These are phyloP conservation scores for Chalciporus piperatoides DNA, from an alignment of 1,284 basidiomycete genomes.

Conservation along the genomic window DNA sequence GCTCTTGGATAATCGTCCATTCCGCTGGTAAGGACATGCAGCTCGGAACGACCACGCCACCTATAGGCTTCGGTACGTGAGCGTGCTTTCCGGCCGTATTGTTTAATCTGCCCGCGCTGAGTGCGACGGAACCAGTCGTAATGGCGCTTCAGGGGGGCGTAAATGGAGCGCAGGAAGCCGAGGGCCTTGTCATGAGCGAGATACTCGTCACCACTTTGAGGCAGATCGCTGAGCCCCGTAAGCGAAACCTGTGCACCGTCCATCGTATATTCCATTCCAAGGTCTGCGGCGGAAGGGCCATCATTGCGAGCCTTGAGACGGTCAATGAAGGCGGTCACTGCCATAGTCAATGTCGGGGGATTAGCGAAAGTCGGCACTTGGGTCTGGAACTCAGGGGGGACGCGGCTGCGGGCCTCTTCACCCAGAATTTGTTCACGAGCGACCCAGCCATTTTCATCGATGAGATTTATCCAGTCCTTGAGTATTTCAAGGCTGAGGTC, in stretches of 20 bases:
- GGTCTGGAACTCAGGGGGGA: conserved; percentile 84
- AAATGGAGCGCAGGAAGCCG: conserved; percentile 74
- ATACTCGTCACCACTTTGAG: conserved; percentile 43
- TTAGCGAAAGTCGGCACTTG: conserved; percentile 94
- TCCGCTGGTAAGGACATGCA: conserved; percentile 88
- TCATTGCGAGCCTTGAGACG: conserved; percentile 52
- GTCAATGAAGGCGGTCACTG: conserved; percentile 81
- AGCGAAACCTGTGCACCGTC: conserved; percentile 47
- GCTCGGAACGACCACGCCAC: conserved; percentile 87
- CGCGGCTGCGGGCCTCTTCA: conserved; percentile 91
- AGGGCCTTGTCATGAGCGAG: conserved; percentile 61
- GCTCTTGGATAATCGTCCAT: conserved; percentile 95
- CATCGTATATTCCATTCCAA: conserved; percentile 59
- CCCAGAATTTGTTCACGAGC: conserved; percentile 94
- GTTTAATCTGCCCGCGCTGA: conserved; percentile 89
- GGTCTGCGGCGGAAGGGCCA: conserved; percentile 53
- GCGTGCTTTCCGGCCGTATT: conserved; percentile 77
- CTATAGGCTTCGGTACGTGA: conserved; percentile 88
- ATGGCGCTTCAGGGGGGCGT: conserved; percentile 80
- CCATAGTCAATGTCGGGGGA: conserved; percentile 90
- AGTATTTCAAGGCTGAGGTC: conserved; percentile 89
- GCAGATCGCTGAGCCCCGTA: conserved; percentile 20
- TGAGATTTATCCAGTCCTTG: conserved; percentile 83
- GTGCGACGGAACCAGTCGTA: conserved; percentile 96
- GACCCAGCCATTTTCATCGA: conserved; percentile 94